Conservation (phyloP, 306 rosid species). For the Lathyrus aphaca region DNA sequence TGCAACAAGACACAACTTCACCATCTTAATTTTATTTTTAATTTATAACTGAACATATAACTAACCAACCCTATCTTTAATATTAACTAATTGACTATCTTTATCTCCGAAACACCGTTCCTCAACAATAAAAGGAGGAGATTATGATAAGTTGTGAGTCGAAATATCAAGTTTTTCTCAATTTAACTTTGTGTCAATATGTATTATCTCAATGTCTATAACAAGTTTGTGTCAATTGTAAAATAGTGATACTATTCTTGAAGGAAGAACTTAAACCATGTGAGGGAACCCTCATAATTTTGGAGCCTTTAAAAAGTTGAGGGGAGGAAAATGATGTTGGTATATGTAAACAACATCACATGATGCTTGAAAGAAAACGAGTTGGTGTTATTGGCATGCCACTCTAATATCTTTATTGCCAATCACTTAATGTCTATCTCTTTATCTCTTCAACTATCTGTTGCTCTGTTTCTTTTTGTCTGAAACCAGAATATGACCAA, state of each 20-base stretch:
- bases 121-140: no score
- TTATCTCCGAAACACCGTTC: no score
- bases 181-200: no score
- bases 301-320: conserved; percentile 17
- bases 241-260: background rate
- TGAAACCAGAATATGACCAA: conserved; percentile 16
- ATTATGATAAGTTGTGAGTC: no score
- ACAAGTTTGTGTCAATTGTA: background rate
- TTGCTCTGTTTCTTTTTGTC: conserved; percentile 7
- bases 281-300: conserved; percentile 10
- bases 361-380: conserved; percentile 18
- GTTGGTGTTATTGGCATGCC: background rate
- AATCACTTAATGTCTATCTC: conserved; percentile 14
- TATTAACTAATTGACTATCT: no score
- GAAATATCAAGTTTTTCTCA: no score
- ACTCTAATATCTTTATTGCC: conserved; percentile 4
- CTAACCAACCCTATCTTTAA: no score
- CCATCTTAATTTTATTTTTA: no score
- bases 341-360: conserved; percentile 13
- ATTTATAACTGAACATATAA: no score
- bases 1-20: no score
- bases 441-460: background rate
- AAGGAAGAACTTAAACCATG: conserved; percentile 2
- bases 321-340: conserved; percentile 8
- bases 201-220: background rate